phyloP scores from a whole-genome alignment of 352 stramenopile genomes.

The Phytophthora citricola region DNA sequence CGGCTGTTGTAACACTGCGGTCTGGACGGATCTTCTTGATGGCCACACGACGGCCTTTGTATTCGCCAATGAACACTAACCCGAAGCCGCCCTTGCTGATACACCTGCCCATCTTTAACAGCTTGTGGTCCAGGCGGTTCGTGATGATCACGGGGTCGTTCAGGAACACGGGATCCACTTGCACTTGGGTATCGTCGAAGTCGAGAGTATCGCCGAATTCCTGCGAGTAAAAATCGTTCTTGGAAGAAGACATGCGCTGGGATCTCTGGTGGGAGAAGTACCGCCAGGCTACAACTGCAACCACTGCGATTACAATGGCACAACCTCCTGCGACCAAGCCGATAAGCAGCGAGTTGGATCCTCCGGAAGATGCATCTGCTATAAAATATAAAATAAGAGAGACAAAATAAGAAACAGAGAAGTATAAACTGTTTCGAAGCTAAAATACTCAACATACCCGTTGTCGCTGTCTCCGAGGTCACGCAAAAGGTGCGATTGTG shows the following conservation, averaged over 20 bases:
- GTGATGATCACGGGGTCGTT: slow-evolving; percentile 60
- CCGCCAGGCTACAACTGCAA: slow-evolving; percentile 20
- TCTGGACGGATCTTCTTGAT: slow-evolving; percentile 60
- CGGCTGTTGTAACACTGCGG: slow-evolving; percentile 19
- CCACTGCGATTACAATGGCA: slow-evolving; percentile 22
- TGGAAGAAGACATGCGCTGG: slow-evolving; percentile 35
- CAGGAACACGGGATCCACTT: slow-evolving; percentile 40
- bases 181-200: slow-evolving; percentile 42
- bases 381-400: too few species aligned
- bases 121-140: slow-evolving; percentile 48
- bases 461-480: slow-evolving; percentile 10
- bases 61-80: slow-evolving; percentile 57
- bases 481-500: slow-evolving; percentile 41
- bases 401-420: not conserved
- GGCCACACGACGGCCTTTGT: slow-evolving; percentile 44
- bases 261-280: slow-evolving; percentile 23
- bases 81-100: slow-evolving; percentile 59
- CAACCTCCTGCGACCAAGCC: slow-evolving; percentile 33
- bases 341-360: slow-evolving; percentile 28
- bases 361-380: slow-evolving; percentile 19
- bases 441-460: slow-evolving; percentile 14
- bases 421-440: not conserved
- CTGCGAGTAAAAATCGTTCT: slow-evolving; percentile 37
- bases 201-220: slow-evolving; percentile 39
- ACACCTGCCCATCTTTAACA: slow-evolving; percentile 46